Conservation (phyloP, 2,329 filamentous ascomycete species). For the Fusarium falciforme region DNA sequence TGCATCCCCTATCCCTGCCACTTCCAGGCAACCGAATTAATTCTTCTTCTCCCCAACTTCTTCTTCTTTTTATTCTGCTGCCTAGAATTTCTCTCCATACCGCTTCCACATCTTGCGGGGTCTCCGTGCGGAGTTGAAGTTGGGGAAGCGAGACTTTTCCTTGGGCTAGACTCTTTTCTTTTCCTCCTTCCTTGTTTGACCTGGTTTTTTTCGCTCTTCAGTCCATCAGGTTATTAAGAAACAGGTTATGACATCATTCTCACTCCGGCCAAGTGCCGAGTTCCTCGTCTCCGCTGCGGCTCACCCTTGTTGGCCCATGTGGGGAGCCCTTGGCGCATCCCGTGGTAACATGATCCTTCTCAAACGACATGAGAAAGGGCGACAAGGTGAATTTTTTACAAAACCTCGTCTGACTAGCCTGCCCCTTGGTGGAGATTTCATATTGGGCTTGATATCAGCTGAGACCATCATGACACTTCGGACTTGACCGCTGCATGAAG, state of each 20-base stretch:
- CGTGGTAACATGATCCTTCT: not conserved
- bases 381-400: not conserved
- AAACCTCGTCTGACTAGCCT: not conserved
- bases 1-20: constrained; percentile 4
- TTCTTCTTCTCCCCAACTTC: not conserved
- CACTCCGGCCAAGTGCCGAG: not conserved
- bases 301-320: not conserved
- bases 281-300: not conserved
- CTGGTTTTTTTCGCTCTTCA: not conserved
- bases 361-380: not conserved
- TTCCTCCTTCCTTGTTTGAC: not conserved
- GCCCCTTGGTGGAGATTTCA: not conserved
- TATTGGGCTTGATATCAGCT: not conserved
- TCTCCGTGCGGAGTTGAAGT: constrained; percentile 2
- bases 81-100: constrained; percentile 12
- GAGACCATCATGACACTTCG: not conserved
- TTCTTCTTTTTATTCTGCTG: constrained; percentile 23
- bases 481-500: not conserved
- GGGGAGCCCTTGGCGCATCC: not conserved
- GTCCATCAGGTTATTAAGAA: not conserved
- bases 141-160: not conserved
- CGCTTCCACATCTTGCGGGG: constrained; percentile 6
- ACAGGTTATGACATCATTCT: not conserved
- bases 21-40: constrained; percentile 27
- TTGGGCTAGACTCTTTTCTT: not conserved